Conservation (phyloP, 2,329 filamentous ascomycete species). For the Cercospora sp. region DNA sequence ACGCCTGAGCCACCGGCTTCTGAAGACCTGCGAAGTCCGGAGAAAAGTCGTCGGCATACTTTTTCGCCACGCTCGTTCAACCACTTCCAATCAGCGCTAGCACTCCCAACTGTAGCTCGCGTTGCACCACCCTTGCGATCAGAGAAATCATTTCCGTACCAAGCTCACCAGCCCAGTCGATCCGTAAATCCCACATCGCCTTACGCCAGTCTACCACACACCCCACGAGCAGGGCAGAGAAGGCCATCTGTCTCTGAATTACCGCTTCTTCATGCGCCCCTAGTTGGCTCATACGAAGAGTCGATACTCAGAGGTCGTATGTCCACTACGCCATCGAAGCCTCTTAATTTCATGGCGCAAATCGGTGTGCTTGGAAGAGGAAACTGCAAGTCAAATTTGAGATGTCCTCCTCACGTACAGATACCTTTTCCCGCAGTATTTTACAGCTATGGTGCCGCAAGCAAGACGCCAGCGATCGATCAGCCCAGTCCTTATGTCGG, state of each 20-base stretch:
- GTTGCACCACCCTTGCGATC: constrained; percentile 53
- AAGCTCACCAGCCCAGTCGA: constrained; percentile 75
- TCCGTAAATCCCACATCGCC: constrained; percentile 61
- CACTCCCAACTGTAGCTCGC: constrained; percentile 34
- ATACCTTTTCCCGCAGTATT: constrained; percentile 93
- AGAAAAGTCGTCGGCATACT: constrained; percentile 66
- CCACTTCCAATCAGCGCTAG: constrained; percentile 49
- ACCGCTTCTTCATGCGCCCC: constrained; percentile 82
- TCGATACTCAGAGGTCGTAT: constrained; percentile 92
- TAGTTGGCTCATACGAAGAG: constrained; percentile 98
- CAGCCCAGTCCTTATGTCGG: constrained; percentile 96
- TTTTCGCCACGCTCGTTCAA: constrained; percentile 64
- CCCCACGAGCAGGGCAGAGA: constrained; percentile 52
- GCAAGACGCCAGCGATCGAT: constrained; percentile 67
- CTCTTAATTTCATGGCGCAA: constrained; percentile 88
- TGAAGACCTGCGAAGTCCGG: constrained; percentile 44
- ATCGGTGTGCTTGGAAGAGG: constrained; percentile 90
- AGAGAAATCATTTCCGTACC: constrained; percentile 65
- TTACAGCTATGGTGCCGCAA: constrained; percentile 80
- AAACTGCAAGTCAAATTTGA: constrained; percentile 80
- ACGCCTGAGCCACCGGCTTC: constrained; percentile 38
- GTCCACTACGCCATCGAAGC: constrained; percentile 92
- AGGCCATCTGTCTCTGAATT: constrained; percentile 78
- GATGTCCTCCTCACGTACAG: constrained; percentile 86
- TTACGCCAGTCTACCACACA: constrained; percentile 48